Percentiles rank a stretch among this genome's conserved stretches.
phyloP scores from a whole-genome alignment of 306 rosid species.

The Prunus salicina region DNA sequence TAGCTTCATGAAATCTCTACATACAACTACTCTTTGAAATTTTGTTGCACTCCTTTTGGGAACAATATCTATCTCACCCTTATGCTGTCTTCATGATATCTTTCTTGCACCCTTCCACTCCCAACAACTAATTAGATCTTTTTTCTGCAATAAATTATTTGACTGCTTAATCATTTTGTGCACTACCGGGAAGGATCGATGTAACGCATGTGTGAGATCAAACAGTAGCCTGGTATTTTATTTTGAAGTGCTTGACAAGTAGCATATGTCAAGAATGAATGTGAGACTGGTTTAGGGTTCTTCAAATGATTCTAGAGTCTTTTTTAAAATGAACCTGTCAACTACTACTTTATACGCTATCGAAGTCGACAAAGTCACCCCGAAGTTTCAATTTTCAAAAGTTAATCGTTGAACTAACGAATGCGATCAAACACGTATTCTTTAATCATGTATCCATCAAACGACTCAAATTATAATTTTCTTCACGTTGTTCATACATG shows the following conservation, averaged over 20 bases:
- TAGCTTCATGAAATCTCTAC: conserved; percentile 8
- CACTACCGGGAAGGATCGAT: conserved; percentile 5
- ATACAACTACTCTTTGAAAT: conserved; percentile 44
- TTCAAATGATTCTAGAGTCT: conserved; percentile 22
- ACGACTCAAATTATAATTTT: conserved; percentile 14
- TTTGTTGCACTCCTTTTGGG: conserved; percentile 34
- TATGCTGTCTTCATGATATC: conserved; percentile 5
- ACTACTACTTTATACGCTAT: conserved; percentile 37
- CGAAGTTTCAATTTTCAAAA: not conserved
- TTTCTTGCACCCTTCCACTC: conserved; percentile 32
- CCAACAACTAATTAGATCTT: conserved; percentile 24
- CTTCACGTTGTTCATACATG: not conserved
- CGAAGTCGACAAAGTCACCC: conserved; percentile 33
- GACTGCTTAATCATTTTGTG: conserved; percentile 19
- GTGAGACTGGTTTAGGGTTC: conserved; percentile 30
- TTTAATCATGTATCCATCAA: not conserved
- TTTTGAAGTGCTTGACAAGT: conserved; percentile 67
- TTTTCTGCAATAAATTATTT: conserved; percentile 4
- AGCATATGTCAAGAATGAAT: conserved; percentile 28
- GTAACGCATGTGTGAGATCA: not conserved
- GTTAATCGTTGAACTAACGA: not conserved
- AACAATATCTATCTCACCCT: conserved; percentile 21
- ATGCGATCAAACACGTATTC: conserved; percentile 23
- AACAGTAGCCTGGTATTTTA: conserved; percentile 27
- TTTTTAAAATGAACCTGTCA: conserved; percentile 24